Percentiles rank a stretch among this genome's conserved stretches.
Conservation (phyloP, 78 protist species). For the Isochrysis galbana region DNA sequence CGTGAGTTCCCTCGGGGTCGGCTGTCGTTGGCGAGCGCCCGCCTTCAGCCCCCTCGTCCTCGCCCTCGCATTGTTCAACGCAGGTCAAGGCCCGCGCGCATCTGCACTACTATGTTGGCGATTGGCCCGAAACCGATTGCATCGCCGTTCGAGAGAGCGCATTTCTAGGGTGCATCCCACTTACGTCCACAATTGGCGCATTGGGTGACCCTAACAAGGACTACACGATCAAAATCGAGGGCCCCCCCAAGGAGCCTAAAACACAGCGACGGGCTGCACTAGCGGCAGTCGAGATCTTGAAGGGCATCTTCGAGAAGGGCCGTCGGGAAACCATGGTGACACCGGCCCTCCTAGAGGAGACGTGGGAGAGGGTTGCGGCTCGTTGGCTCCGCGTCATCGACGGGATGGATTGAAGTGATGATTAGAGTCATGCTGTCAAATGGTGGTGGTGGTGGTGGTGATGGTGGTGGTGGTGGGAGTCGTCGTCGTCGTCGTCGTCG, state of each 20-base stretch:
- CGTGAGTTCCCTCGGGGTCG: no score
- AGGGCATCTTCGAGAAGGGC: not conserved
- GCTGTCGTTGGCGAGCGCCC: no score
- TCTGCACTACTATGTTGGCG: not conserved
- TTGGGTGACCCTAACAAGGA: not conserved
- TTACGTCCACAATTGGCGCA: not conserved
- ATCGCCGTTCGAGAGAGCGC: not conserved
- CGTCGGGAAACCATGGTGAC: not conserved
- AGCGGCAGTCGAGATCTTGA: not conserved
- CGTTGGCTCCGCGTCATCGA: not conserved
- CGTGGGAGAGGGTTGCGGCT: not conserved
- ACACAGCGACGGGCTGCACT: not conserved
- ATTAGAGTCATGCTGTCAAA: no score
- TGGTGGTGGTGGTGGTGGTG: no score
- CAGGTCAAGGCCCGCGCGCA: not conserved
- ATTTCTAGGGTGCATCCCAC: not conserved
- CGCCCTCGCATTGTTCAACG: no score
- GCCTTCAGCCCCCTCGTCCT: no score
- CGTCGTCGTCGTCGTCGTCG: no score
- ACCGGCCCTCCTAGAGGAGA: not conserved
- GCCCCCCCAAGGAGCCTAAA: not conserved
- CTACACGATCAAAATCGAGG: not conserved
- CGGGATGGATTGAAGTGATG: no score
- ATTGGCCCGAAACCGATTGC: not conserved
- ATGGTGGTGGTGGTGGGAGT: no score